Percentiles rank a stretch among this genome's conserved stretches.
These are phyloP conservation scores for Porpolomopsis calyptriformis DNA, from an alignment of 768 basidiomycete genomes.

Conservation along the genomic window DNA sequence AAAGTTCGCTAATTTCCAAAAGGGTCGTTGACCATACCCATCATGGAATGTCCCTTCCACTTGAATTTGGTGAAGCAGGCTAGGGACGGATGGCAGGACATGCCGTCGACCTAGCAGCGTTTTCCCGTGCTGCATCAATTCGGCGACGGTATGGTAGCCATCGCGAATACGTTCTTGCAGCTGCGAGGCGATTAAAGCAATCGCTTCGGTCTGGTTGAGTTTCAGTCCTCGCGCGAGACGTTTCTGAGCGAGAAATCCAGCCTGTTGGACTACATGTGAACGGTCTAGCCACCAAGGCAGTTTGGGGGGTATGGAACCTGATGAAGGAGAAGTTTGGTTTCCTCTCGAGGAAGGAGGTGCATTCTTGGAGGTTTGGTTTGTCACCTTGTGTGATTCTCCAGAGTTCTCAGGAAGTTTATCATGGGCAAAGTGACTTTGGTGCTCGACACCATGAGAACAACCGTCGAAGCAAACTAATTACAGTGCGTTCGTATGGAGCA, in stretches of 20 bases:
- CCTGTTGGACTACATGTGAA: conserved; percentile 28
- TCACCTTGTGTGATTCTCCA: too few species aligned
- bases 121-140: conserved; percentile 93
- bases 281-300: background rate
- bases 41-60: conserved; percentile 89
- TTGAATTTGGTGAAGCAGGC: conserved; percentile 76
- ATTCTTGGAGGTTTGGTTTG: too few species aligned
- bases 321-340: conserved; percentile 65
- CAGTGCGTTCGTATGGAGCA: too few species aligned
- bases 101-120: conserved; percentile 78
- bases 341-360: conserved; percentile 66
- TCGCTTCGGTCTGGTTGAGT: conserved; percentile 81
- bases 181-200: conserved; percentile 83
- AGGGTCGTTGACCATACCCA: conserved; percentile 45
- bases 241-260: conserved; percentile 85
- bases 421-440: too few species aligned
- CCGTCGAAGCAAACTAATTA: too few species aligned
- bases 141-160: conserved; percentile 73
- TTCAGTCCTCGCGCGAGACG: conserved; percentile 87
- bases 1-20: background rate
- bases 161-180: conserved; percentile 92
- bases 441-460: too few species aligned
- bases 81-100: conserved; percentile 73
- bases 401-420: too few species aligned
- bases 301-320: conserved; percentile 34